These are phyloP conservation scores for Cystofilobasidium capitatum DNA, from an alignment of 768 basidiomycete genomes.

Conservation along the genomic window DNA sequence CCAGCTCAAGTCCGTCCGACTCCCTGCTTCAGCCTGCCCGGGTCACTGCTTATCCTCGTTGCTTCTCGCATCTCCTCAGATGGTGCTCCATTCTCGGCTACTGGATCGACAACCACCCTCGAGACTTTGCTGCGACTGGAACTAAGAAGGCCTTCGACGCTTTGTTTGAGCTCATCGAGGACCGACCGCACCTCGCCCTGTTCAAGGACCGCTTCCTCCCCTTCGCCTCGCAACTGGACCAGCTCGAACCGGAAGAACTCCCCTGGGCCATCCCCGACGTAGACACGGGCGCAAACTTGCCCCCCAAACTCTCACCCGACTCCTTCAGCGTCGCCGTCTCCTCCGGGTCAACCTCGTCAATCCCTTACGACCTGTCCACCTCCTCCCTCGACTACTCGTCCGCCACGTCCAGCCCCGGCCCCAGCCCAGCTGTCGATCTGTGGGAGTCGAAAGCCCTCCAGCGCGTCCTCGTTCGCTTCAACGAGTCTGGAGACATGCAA, in stretches of 20 bases:
- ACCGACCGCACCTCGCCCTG: conserved; percentile 70
- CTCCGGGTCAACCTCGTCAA: not conserved
- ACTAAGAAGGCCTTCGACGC: conserved; percentile 63
- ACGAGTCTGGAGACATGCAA: conserved; percentile 20
- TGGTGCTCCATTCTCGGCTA: conserved; percentile 68
- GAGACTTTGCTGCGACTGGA: conserved; percentile 69
- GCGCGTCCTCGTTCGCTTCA: conserved; percentile 10
- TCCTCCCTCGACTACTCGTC: not conserved
- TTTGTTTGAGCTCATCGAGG: conserved; percentile 65
- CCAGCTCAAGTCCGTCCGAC: conserved; percentile 60
- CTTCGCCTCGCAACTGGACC: conserved; percentile 41
- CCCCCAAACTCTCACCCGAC: not conserved
- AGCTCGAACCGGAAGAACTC: conserved; percentile 7
- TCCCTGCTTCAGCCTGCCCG: conserved; percentile 17
- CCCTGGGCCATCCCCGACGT: conserved; percentile 15
- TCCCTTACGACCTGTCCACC: not conserved
- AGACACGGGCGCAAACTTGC: not conserved
- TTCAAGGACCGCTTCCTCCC: conserved; percentile 76
- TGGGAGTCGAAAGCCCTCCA: conserved; percentile 17
- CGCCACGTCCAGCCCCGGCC: not conserved
- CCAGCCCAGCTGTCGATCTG: not conserved
- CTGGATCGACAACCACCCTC: conserved; percentile 66
- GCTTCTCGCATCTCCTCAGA: conserved; percentile 40
- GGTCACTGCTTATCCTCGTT: not conserved
- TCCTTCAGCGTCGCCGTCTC: not conserved